A percentile compares a stretch with the other conserved stretches of the same genome.
These are phyloP conservation scores for Agrocybe pediades DNA, from an alignment of 768 basidiomycete genomes.

Conservation along the genomic window DNA sequence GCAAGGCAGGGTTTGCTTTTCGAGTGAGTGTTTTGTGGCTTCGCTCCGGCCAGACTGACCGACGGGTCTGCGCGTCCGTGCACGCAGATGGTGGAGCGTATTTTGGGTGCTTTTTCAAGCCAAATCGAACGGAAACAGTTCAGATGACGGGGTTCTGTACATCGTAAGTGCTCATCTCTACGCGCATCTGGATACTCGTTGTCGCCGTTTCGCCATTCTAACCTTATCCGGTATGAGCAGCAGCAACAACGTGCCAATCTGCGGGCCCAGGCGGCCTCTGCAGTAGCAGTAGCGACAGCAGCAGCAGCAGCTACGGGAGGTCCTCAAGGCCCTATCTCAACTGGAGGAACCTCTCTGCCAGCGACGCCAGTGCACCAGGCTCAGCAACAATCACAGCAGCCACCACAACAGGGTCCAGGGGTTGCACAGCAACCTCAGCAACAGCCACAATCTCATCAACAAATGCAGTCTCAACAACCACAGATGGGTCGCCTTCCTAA, in stretches of 20 bases:
- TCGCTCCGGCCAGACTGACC: slow-evolving; percentile 11
- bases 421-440: slow-evolving; percentile 1
- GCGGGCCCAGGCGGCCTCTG: no score
- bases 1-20: slow-evolving; percentile 82
- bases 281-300: no score
- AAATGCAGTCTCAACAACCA: slow-evolving; percentile 20
- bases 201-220: slow-evolving; percentile 9
- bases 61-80: background rate
- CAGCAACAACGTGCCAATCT: slow-evolving; percentile 15
- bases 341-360: background rate
- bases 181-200: slow-evolving; percentile 17
- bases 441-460: slow-evolving; percentile 24
- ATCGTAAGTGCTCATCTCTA: slow-evolving; percentile 47
- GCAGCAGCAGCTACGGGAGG: no score
- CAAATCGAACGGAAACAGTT: slow-evolving; percentile 64
- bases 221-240: slow-evolving; percentile 7
- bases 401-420: background rate
- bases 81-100: slow-evolving; percentile 85
- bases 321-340: background rate
- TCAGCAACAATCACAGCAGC: slow-evolving; percentile 17
- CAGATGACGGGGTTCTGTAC: slow-evolving; percentile 76
- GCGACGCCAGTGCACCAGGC: slow-evolving; percentile 19
- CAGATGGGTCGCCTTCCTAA: slow-evolving; percentile 18
- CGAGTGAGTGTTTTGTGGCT: slow-evolving; percentile 55
- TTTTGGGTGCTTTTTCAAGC: slow-evolving; percentile 87